Percentiles rank a stretch among this genome's conserved stretches.
phyloP scores from a whole-genome alignment of 768 basidiomycete genomes.

The Astraeus odoratus region DNA sequence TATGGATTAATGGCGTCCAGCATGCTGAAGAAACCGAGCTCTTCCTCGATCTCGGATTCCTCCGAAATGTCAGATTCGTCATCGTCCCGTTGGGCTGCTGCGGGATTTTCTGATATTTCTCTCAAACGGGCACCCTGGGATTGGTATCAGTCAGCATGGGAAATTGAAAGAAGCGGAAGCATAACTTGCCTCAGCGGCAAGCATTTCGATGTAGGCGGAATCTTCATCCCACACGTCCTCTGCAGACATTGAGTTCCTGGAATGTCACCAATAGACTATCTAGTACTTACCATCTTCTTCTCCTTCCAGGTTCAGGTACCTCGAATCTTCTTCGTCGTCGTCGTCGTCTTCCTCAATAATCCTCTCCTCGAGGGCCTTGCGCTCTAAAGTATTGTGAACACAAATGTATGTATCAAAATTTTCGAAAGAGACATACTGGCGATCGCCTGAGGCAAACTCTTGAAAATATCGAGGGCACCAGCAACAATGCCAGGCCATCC shows the following conservation, averaged over 20 bases:
- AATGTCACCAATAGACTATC: not conserved
- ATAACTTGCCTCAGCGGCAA: conserved; percentile 65
- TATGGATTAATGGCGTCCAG: conserved; percentile 79
- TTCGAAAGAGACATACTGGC: conserved; percentile 41
- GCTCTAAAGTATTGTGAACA: conserved; percentile 30
- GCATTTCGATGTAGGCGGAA: conserved; percentile 80
- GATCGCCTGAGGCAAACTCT: conserved; percentile 70
- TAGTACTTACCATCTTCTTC: conserved; percentile 48
- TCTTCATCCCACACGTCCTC: conserved; percentile 92
- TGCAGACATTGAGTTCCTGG: conserved; percentile 16
- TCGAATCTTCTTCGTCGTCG: conserved; percentile 44
- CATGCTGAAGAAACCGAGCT: conserved; percentile 80
- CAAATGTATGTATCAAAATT: not conserved
- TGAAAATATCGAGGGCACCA: conserved; percentile 67
- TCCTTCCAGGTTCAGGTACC: conserved; percentile 54
- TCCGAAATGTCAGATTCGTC: conserved; percentile 36
- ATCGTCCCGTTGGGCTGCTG: conserved; percentile 16
- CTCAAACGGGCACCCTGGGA: conserved; percentile 66
- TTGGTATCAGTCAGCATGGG: not conserved
- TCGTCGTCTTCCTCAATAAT: conserved; percentile 37
- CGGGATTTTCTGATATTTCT: conserved; percentile 45
- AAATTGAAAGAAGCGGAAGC: not conserved
- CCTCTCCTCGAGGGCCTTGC: conserved; percentile 54
- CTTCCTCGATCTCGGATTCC: conserved; percentile 67
- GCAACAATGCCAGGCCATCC: conserved; percentile 74